Percentiles rank a stretch among this genome's conserved stretches.
These are phyloP conservation scores for Fusarium xyrophilum DNA, from an alignment of 2,329 filamentous ascomycete species.

Conservation along the genomic window DNA sequence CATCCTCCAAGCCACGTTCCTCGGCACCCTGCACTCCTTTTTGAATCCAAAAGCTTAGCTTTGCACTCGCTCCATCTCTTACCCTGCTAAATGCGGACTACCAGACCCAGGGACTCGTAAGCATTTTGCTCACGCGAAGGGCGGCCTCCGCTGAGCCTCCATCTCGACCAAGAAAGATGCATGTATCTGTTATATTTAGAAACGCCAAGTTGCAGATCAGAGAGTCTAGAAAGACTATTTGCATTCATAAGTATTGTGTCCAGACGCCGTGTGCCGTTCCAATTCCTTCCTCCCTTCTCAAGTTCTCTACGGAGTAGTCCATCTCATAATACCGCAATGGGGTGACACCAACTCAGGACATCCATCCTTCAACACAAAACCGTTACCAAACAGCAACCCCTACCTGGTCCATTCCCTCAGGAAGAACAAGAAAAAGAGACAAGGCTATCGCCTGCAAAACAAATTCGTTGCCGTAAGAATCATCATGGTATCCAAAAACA, in stretches of 20 bases:
- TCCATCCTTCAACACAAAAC: not conserved
- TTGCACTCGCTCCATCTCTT: slow-evolving; percentile 14
- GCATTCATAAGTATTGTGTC: slow-evolving; percentile 27
- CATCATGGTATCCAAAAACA: slow-evolving; percentile 33
- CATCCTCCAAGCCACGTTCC: slow-evolving; percentile 4
- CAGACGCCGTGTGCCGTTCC: slow-evolving; percentile 17
- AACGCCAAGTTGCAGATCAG: slow-evolving; percentile 32
- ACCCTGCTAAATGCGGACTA: slow-evolving; percentile 11
- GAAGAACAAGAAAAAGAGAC: slow-evolving; percentile 17
- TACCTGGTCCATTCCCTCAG: slow-evolving; percentile 16
- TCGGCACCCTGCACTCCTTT: slow-evolving; percentile 10
- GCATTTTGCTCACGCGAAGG: slow-evolving; percentile 22
- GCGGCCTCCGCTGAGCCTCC: slow-evolving; percentile 34
- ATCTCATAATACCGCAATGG: slow-evolving; percentile 14
- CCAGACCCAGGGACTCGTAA: slow-evolving; percentile 29
- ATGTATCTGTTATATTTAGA: slow-evolving; percentile 31
- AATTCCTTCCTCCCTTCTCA: not conserved
- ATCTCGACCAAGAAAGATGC: not conserved
- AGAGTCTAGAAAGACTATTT: slow-evolving; percentile 9
- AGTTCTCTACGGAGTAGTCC: slow-evolving; percentile 4
- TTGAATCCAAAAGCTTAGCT: slow-evolving; percentile 31
- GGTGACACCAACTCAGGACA: slow-evolving; percentile 20
- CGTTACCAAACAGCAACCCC: slow-evolving; percentile 9
- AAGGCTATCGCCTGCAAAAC: slow-evolving; percentile 13
- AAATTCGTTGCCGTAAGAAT: slow-evolving; percentile 26